Base-by-base conservation (phyloP, 805 yeast species). In the Clavispora fructus region DNA sequence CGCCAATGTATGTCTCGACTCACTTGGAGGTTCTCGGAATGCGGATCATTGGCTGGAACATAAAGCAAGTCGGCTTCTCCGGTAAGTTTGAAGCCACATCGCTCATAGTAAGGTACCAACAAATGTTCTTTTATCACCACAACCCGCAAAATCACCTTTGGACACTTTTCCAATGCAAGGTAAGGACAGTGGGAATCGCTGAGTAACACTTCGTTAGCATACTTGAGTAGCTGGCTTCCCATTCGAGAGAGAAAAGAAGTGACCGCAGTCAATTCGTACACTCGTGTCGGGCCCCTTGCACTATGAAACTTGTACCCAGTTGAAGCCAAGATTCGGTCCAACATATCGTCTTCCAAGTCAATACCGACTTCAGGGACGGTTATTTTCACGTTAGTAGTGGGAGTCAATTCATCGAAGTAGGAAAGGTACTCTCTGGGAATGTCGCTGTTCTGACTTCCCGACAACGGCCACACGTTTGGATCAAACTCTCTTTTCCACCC, bases 51-150 rank as follows among this genome's bases (percentile, higher is more conserved):
- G 37, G 78, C 51, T 2, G 56, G 51, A 7, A 53, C 50, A 7
- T 56, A 42, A 25, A 40, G 29, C 7, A 43, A 33, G 14, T 57
- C 68, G 4, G 58, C 52, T 12, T 58, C 56, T 2, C 47, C 59
- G 0, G 64, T 52, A 28, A 53, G 56, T 1, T 11, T 41, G 47
- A 74, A 81, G 0, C 73, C 71, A 45, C 76, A 69, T 1, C 56
- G 47, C 4, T 59, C 55, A 52, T 81, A 81, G 57, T 71, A 79
- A 2, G 59, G 64, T 2, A 66, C 74, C 40, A 81, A 59, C 6
- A 69, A 54, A 59, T 81, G 87, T 45, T 78, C 79, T 12, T 64
- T 64, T 23, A 81, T 73, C 19, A 73, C 79, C 28, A 65, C 67
- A 1, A 76, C 76, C 47, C 59, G 56, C 7, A 69, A 23, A 6